These are phyloP conservation scores for rapeseed (Brassica napus) DNA, from an alignment of 345 rosid genomes.

Conservation along the genomic window Da-Ae NC_063443.1:262001-262500, in stretches of 20 bases:
- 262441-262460: background rate
- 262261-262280: background rate
- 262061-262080: conserved; percentile 20
- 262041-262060: background rate
- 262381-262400: background rate
- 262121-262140: background rate
- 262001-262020: background rate
- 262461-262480: background rate
- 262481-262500: background rate
- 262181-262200: conserved; percentile 1
- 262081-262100: background rate
- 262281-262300: background rate
- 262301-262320: background rate
- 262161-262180: background rate
- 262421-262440: background rate
- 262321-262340: background rate
- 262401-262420: background rate
- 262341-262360: background rate
- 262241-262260: background rate
- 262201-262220: background rate
- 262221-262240: background rate
- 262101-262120: background rate
- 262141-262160: background rate
- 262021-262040: background rate
- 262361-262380: background rate